Conservation (phyloP, 2,329 filamentous ascomycete species). For the Colletotrichum tofieldiae region DNA sequence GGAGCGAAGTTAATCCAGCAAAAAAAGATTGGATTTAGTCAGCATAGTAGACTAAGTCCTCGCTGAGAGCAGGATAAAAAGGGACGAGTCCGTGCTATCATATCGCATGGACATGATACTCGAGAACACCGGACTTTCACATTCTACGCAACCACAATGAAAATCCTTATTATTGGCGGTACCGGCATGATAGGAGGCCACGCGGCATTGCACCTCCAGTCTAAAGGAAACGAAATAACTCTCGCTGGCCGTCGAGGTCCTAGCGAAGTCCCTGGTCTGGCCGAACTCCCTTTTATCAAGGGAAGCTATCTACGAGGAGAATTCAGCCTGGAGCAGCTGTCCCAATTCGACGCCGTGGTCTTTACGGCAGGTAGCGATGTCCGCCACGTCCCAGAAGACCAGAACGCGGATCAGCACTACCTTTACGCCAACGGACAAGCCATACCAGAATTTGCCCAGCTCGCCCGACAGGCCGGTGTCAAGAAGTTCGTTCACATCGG, state of each 20-base stretch:
- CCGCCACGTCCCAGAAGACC: slow-evolving; percentile 28
- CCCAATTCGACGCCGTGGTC: slow-evolving; percentile 23
- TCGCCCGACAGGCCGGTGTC: slow-evolving; percentile 19
- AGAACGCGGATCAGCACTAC: slow-evolving; percentile 15
- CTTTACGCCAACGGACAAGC: slow-evolving; percentile 26
- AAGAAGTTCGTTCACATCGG: slow-evolving; percentile 30
- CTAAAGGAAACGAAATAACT: slow-evolving; percentile 21
- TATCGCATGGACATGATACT: too few relatives aligned
- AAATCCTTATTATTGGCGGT: slow-evolving; percentile 31
- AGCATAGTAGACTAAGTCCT: too few relatives aligned
- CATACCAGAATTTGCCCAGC: slow-evolving; percentile 20
- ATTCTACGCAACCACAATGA: neutral
- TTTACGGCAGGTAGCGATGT: slow-evolving; percentile 35
- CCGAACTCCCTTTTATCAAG: slow-evolving; percentile 18
- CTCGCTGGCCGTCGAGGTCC: slow-evolving; percentile 24
- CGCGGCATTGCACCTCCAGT: slow-evolving; percentile 22
- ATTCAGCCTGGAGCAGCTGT: neutral
- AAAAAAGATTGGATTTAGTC: too few relatives aligned
- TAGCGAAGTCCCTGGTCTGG: neutral
- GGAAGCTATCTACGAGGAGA: slow-evolving; percentile 17
- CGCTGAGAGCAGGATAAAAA: too few relatives aligned
- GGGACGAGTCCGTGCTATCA: too few relatives aligned
- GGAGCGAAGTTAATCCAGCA: too few relatives aligned
- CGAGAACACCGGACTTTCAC: too few relatives aligned
- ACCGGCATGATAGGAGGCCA: slow-evolving; percentile 33